A percentile compares a stretch with the other conserved stretches of the same genome.
phyloP scores from a whole-genome alignment of 2,329 filamentous ascomycete genomes.

The Colletotrichum sp. region DNA sequence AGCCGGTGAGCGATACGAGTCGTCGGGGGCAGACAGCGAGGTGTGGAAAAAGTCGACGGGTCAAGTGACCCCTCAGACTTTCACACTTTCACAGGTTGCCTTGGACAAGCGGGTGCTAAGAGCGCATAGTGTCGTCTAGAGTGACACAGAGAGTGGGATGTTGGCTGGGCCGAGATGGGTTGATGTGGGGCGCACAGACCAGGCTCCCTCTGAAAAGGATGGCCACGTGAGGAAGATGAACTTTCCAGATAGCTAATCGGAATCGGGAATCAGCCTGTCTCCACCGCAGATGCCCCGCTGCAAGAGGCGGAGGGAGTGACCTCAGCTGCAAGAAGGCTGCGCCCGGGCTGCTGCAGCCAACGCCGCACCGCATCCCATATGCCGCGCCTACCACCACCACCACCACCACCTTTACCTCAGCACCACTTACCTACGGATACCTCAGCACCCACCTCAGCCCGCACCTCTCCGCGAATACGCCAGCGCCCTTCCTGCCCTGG shows the following conservation, averaged over 20 bases:
- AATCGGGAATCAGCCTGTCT: slow-evolving; percentile 18
- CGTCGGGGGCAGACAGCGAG: not conserved
- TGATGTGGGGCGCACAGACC: slow-evolving; percentile 17
- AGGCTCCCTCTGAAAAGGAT: slow-evolving; percentile 15
- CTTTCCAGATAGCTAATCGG: slow-evolving; percentile 23
- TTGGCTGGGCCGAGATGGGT: slow-evolving; percentile 1
- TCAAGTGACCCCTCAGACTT: slow-evolving; percentile 17
- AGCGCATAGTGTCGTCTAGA: not conserved
- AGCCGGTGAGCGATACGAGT: not conserved
- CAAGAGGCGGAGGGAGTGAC: slow-evolving; percentile 18
- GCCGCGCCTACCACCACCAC: slow-evolving; percentile 15
- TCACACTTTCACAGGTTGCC: slow-evolving; percentile 20
- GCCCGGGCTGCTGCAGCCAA: slow-evolving; percentile 3
- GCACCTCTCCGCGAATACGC: not conserved
- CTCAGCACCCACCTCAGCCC: not conserved
- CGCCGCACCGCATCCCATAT: slow-evolving; percentile 19
- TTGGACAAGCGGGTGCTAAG: not conserved
- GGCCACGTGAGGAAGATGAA: slow-evolving; percentile 21
- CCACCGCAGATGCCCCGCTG: slow-evolving; percentile 19
- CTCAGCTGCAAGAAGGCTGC: slow-evolving; percentile 22
- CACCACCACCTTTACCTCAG: not conserved
- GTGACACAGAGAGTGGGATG: slow-evolving; percentile 6
- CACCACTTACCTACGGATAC: not conserved
- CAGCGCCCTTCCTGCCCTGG: not conserved
- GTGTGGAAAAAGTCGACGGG: not conserved